phyloP scores from a whole-genome alignment of 306 rosid species.

The Cucurbita moschata region DNA sequence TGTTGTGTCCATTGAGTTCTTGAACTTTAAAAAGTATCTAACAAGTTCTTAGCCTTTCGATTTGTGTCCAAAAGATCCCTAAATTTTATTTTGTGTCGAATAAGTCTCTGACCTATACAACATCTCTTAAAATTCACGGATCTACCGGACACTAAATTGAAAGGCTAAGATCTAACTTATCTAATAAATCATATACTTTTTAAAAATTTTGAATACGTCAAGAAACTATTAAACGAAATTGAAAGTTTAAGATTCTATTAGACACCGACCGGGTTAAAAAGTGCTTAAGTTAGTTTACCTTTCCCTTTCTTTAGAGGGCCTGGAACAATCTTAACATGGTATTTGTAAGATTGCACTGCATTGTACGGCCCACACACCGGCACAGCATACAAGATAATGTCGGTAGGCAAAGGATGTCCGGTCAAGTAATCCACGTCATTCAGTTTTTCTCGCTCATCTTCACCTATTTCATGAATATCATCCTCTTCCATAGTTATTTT shows the following conservation, averaged over 20 bases:
- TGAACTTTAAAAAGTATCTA: too few species aligned
- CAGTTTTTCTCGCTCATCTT: constrained; percentile 81
- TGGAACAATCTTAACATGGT: constrained; percentile 84
- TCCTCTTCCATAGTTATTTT: constrained; percentile 83
- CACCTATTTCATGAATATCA: constrained; percentile 88
- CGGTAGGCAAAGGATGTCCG: constrained; percentile 78
- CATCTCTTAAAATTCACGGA: too few species aligned
- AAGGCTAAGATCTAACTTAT: neutral
- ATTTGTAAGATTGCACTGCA: constrained; percentile 79
- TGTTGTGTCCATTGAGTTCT: too few species aligned
- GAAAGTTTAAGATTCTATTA: neutral
- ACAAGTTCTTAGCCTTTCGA: too few species aligned
- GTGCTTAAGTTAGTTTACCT: constrained; percentile 24
- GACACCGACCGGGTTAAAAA: too few species aligned
- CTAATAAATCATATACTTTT: neutral
- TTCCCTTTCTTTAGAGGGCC: constrained; percentile 85
- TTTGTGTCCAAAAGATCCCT: too few species aligned
- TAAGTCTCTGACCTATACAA: too few species aligned
- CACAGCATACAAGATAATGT: constrained; percentile 74
- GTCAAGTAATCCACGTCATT: constrained; percentile 93
- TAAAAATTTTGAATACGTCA: neutral
- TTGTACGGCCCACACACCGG: constrained; percentile 90
- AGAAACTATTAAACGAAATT: too few species aligned
- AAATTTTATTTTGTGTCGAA: too few species aligned
- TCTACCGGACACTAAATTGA: neutral